Conservation (phyloP, 176 grass and related monocot genomes). For the Secale cereale region DNA sequence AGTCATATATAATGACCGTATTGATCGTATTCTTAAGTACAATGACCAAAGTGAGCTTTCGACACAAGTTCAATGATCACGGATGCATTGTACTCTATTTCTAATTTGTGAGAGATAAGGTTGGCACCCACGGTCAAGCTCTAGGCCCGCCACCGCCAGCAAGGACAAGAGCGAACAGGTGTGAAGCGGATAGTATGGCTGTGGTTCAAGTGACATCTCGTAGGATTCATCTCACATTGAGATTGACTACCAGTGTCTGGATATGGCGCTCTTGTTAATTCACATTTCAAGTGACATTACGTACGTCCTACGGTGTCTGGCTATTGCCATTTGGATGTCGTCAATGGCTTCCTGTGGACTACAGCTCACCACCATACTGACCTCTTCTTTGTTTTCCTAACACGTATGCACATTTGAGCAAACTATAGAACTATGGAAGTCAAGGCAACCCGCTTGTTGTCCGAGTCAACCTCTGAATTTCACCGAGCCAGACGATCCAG, state of each 20-base stretch:
- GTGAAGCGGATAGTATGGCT: neutral
- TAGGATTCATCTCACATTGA: neutral
- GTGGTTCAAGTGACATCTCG: neutral
- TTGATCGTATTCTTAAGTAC: too few relatives aligned
- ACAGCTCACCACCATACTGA: too few relatives aligned
- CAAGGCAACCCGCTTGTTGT: too few relatives aligned
- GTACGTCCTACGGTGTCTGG: neutral
- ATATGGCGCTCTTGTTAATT: neutral
- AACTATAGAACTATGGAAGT: neutral
- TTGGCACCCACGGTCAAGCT: too few relatives aligned
- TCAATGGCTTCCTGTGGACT: neutral
- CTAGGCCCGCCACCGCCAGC: too few relatives aligned
- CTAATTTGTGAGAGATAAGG: too few relatives aligned
- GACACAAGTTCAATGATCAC: too few relatives aligned
- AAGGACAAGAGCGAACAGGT: neutral
- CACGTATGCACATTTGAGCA: neutral
- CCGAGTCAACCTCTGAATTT: too few relatives aligned
- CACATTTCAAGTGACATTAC: neutral
- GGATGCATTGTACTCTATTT: too few relatives aligned
- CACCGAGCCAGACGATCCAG: too few relatives aligned
- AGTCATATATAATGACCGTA: too few relatives aligned
- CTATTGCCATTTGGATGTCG: neutral
- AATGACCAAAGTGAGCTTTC: too few relatives aligned
- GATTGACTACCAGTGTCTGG: neutral
- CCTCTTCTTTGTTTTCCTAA: neutral